phyloP scores from a whole-genome alignment of 306 rosid genomes.

The Nissolia schottii region DNA sequence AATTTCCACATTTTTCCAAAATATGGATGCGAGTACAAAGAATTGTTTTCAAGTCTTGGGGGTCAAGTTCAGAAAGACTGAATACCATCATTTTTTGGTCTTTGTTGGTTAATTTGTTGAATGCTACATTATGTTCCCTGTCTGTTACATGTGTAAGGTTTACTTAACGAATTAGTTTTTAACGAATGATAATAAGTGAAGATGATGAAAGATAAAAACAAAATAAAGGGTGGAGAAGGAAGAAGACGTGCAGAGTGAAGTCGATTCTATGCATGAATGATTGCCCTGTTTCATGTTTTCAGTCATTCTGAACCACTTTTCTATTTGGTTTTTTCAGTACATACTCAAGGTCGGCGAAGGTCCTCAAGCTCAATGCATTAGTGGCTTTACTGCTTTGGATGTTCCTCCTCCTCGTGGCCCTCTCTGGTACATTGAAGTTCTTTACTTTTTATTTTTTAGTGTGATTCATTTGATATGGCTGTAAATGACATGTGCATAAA shows the following conservation, averaged over 20 bases:
- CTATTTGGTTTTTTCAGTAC: slow-evolving; percentile 56
- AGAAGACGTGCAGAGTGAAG: neutral
- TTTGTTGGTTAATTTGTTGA: neutral
- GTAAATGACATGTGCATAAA: slow-evolving; percentile 1
- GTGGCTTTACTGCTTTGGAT: slow-evolving; percentile 78
- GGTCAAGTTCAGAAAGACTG: neutral
- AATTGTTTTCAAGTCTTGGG: neutral
- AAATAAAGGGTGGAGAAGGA: neutral
- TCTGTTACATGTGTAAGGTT: neutral
- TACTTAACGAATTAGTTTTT: neutral
- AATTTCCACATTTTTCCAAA: neutral
- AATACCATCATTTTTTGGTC: neutral
- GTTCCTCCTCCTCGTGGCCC: slow-evolving; percentile 96
- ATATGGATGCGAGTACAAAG: neutral
- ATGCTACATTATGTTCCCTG: neutral
- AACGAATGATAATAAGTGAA: too few species aligned
- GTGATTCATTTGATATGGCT: slow-evolving; percentile 17
- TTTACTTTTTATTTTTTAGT: neutral
- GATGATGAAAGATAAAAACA: neutral
- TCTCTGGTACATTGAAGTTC: slow-evolving; percentile 56
- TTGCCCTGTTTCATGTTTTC: neutral
- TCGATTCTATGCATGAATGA: neutral
- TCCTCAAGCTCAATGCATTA: slow-evolving; percentile 70
- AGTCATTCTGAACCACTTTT: slow-evolving; percentile 14
- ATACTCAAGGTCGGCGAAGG: slow-evolving; percentile 77